Base-by-base conservation (phyloP, 1,139 yeast species). In the Pichia sorboxylosa region DNA sequence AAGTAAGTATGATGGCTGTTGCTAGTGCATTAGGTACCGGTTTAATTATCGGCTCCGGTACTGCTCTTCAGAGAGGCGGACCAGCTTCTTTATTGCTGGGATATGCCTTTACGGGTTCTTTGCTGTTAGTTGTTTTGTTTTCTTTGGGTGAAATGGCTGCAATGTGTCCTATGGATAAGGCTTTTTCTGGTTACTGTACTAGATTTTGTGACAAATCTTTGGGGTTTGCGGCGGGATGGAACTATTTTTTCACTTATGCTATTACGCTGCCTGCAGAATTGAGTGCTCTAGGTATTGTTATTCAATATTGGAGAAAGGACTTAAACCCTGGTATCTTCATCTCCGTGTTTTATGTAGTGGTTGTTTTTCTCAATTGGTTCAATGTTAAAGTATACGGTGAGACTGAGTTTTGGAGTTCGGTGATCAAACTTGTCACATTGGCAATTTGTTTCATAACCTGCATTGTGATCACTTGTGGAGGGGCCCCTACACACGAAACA, bases 211-310 rank as follows among this genome's bases (percentile, higher is more conserved):
- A 80, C 9, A 78, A 77, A 19, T 72, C 85, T 8, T 59, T 79
- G 36, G 92, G 93, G 41, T 83, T 81, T 37, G 75, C 92, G 29
- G 73, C 76, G 46, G 90, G 90, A 35, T 82, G 83, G 72, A 66
- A 73, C 58, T 84, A 83, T 54, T 81, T 90, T 87, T 81, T 80
- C 55, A 70, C 81, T 14, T 82, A 92, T 90, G 83, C 84, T 34
- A 75, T 79, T 43, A 80, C 94, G 2, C 80, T 72, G 57, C 83
- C 93, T 6, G 71, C 82, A 39, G 94, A 83, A 57, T 61, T 83
- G 36, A 77, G 87, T n/a, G 82, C 83, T 17, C 74, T 79, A 23
- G 87, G 90, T 17, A 81, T 79, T 54, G 68, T 81, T 33, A 71
- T 82, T 40, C 63, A 73, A 49, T 76, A 66, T 48, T 82, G 94